Evolutionary conservation across 306 rosid genomes (phyloP).

Genomic region (Ormosia emarginata): DNA sequence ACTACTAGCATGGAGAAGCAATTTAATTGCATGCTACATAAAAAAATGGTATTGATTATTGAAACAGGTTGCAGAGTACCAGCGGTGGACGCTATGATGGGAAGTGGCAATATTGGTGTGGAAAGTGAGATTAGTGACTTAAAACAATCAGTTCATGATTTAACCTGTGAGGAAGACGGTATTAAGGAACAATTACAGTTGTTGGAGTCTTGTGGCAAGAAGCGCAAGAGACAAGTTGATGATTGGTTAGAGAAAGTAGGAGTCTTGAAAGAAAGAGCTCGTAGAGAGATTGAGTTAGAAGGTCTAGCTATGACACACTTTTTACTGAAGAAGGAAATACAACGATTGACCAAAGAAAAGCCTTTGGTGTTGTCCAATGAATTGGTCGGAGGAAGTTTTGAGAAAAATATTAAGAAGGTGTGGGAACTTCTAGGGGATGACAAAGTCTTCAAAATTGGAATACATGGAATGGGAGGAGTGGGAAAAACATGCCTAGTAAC

Average conservation of each 20-base stretch:
- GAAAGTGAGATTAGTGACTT: not conserved
- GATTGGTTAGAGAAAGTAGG: not conserved
- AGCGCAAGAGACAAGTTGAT: not conserved
- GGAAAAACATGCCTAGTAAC: slow-evolving; percentile 37
- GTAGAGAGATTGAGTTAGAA: not conserved
- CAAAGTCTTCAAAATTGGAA: not conserved
- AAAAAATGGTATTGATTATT: no score
- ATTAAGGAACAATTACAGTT: not conserved
- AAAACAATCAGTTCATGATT: not conserved
- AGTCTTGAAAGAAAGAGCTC: not conserved
- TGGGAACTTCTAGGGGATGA: not conserved
- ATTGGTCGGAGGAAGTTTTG: not conserved
- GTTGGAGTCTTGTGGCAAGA: not conserved
- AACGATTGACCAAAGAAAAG: not conserved
- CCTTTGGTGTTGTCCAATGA: not conserved
- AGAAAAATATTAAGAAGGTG: not conserved
- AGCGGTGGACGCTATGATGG: no score
- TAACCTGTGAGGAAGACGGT: not conserved
- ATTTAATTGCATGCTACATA: not conserved
- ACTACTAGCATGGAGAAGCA: no score
- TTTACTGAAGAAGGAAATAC: no score
- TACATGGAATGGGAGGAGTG: slow-evolving; percentile 38
- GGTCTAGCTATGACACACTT: no score
- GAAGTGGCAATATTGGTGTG: not conserved
- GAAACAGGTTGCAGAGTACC: not conserved